Conservation (phyloP, 257 asterid genomes). For the Agastache rugosa region DNA sequence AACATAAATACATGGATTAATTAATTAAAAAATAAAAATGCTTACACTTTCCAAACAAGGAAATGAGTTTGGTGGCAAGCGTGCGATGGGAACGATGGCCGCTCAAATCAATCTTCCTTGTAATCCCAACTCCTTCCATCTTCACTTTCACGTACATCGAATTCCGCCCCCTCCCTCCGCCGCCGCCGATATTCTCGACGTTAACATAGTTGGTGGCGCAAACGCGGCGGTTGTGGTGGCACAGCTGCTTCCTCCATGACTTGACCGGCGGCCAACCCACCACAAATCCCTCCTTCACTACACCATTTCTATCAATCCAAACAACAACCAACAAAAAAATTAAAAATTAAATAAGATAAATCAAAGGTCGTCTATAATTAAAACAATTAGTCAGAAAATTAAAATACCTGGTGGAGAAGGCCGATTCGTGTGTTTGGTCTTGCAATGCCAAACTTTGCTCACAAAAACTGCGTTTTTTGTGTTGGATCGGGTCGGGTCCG, state of each 20-base stretch:
- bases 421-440: background rate
- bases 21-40: background rate
- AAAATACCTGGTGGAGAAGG: constrained; percentile 14
- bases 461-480: background rate
- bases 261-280: constrained; percentile 80
- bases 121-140: constrained; percentile 79
- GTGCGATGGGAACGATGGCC: constrained; percentile 46
- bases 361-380: background rate
- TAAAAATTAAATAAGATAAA: background rate
- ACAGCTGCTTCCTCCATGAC: constrained; percentile 55
- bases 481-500: constrained; percentile 44
- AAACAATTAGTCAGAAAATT: too few species aligned
- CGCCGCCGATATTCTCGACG: constrained; percentile 49
- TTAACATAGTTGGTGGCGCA: constrained; percentile 41
- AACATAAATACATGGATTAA: too few species aligned
- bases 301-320: constrained; percentile 37
- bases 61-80: constrained; percentile 46
- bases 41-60: constrained; percentile 65
- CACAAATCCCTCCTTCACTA: constrained; percentile 28
- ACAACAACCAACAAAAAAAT: background rate
- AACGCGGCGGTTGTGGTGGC: constrained; percentile 35
- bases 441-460: background rate
- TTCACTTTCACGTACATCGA: constrained; percentile 66
- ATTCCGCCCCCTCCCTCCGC: constrained; percentile 26
- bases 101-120: constrained; percentile 62